A percentile compares a stretch with the other conserved stretches of the same genome.
phyloP scores from a whole-genome alignment of 768 basidiomycete genomes.

The Hypholoma fasciculare region DNA sequence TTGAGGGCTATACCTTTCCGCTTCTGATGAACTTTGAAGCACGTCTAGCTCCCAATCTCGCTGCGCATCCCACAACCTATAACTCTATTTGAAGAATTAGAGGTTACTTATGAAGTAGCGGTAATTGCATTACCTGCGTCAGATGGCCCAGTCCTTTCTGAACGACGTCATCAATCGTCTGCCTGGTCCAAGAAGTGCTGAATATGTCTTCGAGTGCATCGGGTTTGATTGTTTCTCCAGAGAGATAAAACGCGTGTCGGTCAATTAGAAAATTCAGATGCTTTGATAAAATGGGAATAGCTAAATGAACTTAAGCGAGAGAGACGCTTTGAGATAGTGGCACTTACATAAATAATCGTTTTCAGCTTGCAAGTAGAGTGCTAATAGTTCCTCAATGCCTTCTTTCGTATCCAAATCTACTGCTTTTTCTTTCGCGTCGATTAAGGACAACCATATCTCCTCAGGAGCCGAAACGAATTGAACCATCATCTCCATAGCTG shows the following conservation, averaged over 20 bases:
- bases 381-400: slow-evolving; percentile 56
- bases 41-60: slow-evolving; percentile 74
- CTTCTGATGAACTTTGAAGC: slow-evolving; percentile 46
- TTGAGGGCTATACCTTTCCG: slow-evolving; percentile 42
- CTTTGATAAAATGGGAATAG: slow-evolving; percentile 70
- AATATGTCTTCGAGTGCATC: slow-evolving; percentile 59
- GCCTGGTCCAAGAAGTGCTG: slow-evolving; percentile 60
- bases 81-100: slow-evolving; percentile 46
- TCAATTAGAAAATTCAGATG: slow-evolving; percentile 65
- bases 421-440: slow-evolving; percentile 51
- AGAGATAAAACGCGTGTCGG: slow-evolving; percentile 36
- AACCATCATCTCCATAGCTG: slow-evolving; percentile 67
- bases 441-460: slow-evolving; percentile 73
- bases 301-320: slow-evolving; percentile 34
- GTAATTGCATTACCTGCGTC: slow-evolving; percentile 45
- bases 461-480: slow-evolving; percentile 64
- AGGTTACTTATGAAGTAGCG: not conserved
- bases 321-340: not conserved
- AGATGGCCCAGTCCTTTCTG: slow-evolving; percentile 61
- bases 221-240: slow-evolving; percentile 42
- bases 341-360: slow-evolving; percentile 79
- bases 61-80: slow-evolving; percentile 68
- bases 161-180: slow-evolving; percentile 53
- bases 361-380: slow-evolving; percentile 66
- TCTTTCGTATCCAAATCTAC: slow-evolving; percentile 52